A percentile compares a stretch with the other conserved stretches of the same genome.
Evolutionary conservation across 441 rosid species (phyloP).

Genomic region (Erysimum cheiri): DNA sequence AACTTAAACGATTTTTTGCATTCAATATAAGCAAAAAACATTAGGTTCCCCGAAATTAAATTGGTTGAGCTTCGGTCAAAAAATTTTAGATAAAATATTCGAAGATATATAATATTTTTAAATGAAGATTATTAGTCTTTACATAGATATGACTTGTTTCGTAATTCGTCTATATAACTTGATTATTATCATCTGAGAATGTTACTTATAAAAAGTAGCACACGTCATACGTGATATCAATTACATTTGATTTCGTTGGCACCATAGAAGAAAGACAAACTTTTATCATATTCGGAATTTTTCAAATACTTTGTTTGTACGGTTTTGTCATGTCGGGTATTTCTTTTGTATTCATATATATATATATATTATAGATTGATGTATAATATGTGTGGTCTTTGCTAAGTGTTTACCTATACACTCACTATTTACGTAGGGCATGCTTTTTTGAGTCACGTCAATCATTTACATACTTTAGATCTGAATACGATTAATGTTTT

Average conservation of each 20-base stretch:
- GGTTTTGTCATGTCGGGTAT: slow-evolving; percentile 12
- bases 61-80: neutral
- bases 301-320: neutral
- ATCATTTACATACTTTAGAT: slow-evolving; percentile 44
- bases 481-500: slow-evolving; percentile 40
- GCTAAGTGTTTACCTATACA: slow-evolving; percentile 24
- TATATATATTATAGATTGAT: neutral
- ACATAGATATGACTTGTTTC: neutral
- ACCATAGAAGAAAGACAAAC: neutral
- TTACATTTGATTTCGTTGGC: neutral
- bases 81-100: neutral
- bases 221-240: neutral
- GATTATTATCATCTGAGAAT: slow-evolving; percentile 6
- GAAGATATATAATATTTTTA: neutral
- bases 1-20: too few relatives aligned
- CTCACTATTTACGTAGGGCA: slow-evolving; percentile 42
- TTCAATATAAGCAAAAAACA: neutral
- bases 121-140: neutral
- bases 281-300: neutral
- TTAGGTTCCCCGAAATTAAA: neutral
- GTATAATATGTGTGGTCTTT: neutral
- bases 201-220: neutral
- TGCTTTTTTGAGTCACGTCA: slow-evolving; percentile 46
- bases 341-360: slow-evolving; percentile 17
- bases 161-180: neutral